Conservation (phyloP, 768 basidiomycete genomes). For the Lentinus brumalis region DNA sequence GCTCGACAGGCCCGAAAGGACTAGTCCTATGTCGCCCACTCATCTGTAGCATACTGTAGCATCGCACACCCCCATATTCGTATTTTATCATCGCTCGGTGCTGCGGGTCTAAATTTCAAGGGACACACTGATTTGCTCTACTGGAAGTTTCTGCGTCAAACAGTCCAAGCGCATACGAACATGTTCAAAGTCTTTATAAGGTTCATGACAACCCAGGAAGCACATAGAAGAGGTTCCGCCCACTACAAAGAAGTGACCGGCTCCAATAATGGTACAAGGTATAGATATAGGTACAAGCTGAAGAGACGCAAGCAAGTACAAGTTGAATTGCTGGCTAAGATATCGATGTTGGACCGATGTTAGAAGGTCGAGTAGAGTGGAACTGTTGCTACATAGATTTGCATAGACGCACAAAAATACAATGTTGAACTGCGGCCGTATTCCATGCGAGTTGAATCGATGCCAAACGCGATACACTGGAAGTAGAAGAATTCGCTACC, state of each 20-base stretch:
- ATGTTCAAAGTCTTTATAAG: too few species aligned
- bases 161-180: too few species aligned
- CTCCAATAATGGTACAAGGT: conserved; percentile 3
- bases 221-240: too few species aligned
- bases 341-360: conserved; percentile 19
- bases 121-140: background rate
- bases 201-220: too few species aligned
- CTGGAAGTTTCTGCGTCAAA: too few species aligned
- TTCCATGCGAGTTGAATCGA: conserved; percentile 52
- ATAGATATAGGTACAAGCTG: background rate
- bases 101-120: background rate
- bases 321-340: conserved; percentile 26
- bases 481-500: conserved; percentile 8
- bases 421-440: conserved; percentile 30
- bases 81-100: background rate
- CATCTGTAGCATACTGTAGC: conserved; percentile 8
- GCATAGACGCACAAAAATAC: conserved; percentile 6
- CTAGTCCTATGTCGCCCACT: conserved; percentile 32
- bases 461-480: conserved; percentile 4
- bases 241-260: background rate
- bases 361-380: background rate
- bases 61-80: conserved; percentile 1
- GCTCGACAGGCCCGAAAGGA: conserved; percentile 56
- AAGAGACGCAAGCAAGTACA: conserved; percentile 6
- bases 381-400: background rate